A percentile compares a stretch with the other conserved stretches of the same genome.
Conservation (phyloP, 1,284 basidiomycete species). For the Ceratobasidium sp. region DNA sequence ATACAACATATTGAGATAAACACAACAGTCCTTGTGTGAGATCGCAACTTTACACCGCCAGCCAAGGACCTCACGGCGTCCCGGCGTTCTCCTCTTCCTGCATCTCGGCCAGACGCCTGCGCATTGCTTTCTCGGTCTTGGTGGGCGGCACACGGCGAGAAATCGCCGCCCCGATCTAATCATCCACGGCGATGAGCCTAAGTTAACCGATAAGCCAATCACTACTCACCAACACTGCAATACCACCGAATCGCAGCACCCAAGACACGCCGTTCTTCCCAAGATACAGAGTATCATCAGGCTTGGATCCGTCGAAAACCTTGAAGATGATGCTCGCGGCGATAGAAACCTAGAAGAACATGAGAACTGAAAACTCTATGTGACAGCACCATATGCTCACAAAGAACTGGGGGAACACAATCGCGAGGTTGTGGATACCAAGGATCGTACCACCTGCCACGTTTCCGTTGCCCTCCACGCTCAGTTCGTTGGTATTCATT, state of each 20-base stretch:
- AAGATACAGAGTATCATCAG: slow-evolving; percentile 63
- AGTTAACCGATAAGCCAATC: slow-evolving; percentile 40
- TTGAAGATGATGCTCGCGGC: slow-evolving; percentile 89
- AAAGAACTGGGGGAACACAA: slow-evolving; percentile 91
- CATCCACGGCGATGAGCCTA: not conserved
- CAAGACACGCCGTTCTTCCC: slow-evolving; percentile 91
- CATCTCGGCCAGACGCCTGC: slow-evolving; percentile 81
- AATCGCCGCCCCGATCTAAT: slow-evolving; percentile 71
- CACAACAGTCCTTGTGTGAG: not conserved
- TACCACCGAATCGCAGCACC: slow-evolving; percentile 92
- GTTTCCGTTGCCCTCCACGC: slow-evolving; percentile 60
- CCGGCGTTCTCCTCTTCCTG: slow-evolving; percentile 64
- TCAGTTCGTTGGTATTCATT: slow-evolving; percentile 41
- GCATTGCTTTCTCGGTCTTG: slow-evolving; percentile 88
- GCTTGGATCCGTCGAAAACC: slow-evolving; percentile 65
- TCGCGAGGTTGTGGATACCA: slow-evolving; percentile 94
- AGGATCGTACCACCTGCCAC: slow-evolving; percentile 93
- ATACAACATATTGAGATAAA: slow-evolving; percentile 9
- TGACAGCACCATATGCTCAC: slow-evolving; percentile 72
- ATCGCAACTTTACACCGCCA: not conserved
- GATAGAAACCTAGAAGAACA: slow-evolving; percentile 75
- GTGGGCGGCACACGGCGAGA: slow-evolving; percentile 86
- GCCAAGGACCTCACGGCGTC: slow-evolving; percentile 24
- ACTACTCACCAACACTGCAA: slow-evolving; percentile 74
- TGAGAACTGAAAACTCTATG: not conserved